Conservation (phyloP, 371 early-diverging fungal genomes). For the Syncephalastrum racemosum region DNA sequence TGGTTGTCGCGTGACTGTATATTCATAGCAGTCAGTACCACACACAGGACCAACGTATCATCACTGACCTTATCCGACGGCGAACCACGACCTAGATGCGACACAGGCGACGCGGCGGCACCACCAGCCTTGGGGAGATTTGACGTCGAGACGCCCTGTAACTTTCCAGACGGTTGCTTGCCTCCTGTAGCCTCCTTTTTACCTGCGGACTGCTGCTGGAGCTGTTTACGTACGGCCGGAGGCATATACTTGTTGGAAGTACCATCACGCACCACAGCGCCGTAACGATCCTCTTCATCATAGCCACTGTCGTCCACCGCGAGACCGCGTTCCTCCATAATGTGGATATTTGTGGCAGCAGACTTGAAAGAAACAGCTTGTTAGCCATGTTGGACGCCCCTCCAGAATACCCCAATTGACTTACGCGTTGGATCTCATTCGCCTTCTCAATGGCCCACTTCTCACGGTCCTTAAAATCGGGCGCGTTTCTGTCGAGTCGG, state of each 20-base stretch:
- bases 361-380: constrained; percentile 30
- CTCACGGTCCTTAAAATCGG: constrained; percentile 88
- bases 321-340: constrained; percentile 92
- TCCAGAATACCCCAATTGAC: neutral
- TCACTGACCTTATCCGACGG: constrained; percentile 17
- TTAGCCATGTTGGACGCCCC: neutral
- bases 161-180: constrained; percentile 15
- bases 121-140: constrained; percentile 30
- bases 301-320: constrained; percentile 63
- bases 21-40: neutral
- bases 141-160: constrained; percentile 35
- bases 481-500: constrained; percentile 79
- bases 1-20: constrained; percentile 20
- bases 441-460: constrained; percentile 75
- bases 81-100: constrained; percentile 13
- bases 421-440: constrained; percentile 82
- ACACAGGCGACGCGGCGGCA: constrained; percentile 31
- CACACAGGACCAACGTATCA: neutral
- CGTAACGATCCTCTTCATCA: constrained; percentile 90
- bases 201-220: constrained; percentile 9
- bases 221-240: constrained; percentile 73
- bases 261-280: constrained; percentile 70
- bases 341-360: constrained; percentile 79
- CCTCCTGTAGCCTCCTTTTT: constrained; percentile 20
- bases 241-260: constrained; percentile 78